Evolutionary conservation across 2,329 filamentous ascomycete species (phyloP).

Genomic region (Pezicula carpinea): DNA sequence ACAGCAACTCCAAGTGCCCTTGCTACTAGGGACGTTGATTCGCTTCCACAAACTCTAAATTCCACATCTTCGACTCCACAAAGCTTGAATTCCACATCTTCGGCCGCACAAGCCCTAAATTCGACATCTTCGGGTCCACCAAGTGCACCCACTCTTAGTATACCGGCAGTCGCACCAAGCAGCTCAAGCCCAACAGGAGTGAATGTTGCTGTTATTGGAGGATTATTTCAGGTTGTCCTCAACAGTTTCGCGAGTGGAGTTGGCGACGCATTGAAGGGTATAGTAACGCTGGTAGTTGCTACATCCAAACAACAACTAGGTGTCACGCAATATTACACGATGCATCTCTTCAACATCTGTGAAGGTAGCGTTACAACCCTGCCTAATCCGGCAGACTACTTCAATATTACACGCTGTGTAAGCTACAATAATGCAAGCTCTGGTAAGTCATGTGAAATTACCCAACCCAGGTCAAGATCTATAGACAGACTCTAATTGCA

Average conservation of each 20-base stretch:
- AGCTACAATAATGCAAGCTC: conserved; percentile 3
- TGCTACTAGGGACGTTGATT: neutral
- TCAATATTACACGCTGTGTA: conserved; percentile 8
- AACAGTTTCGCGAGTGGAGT: conserved; percentile 6
- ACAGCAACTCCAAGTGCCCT: neutral
- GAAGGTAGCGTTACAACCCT: conserved; percentile 1
- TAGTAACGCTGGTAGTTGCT: neutral
- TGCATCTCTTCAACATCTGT: conserved; percentile 5
- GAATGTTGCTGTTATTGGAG: conserved; percentile 1
- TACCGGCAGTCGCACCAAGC: neutral
- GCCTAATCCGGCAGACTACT: neutral
- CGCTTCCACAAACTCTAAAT: neutral
- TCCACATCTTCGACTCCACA: conserved; percentile 1
- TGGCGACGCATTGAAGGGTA: neutral
- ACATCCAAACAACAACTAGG: conserved; percentile 2
- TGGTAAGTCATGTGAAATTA: conserved; percentile 4
- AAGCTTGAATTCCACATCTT: neutral
- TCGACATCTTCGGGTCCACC: neutral
- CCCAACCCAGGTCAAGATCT: neutral
- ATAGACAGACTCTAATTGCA: neutral
- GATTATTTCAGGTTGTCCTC: conserved; percentile 5
- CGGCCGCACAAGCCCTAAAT: conserved; percentile 1
- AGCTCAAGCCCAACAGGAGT: neutral
- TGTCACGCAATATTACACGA: conserved; percentile 3
- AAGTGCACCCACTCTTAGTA: conserved; percentile 2